phyloP scores from a whole-genome alignment of 805 yeast genomes.

The Ogataea ganodermae region DNA sequence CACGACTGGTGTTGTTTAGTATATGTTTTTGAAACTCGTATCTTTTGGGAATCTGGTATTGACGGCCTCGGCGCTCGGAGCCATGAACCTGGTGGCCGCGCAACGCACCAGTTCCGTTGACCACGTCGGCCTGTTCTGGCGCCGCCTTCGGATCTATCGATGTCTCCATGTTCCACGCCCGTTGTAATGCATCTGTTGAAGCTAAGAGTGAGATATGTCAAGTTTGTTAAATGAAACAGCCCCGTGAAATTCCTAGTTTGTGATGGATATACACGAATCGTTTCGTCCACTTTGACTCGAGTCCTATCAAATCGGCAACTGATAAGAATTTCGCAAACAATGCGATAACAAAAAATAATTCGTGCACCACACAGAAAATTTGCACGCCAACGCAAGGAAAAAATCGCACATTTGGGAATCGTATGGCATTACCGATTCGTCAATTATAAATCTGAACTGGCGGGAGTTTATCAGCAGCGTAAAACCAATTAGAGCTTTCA shows the following conservation, averaged over 20 bases:
- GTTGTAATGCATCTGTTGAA: not conserved
- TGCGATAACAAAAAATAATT: constrained; percentile 4
- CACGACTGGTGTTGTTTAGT: constrained; percentile 19
- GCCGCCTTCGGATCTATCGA: constrained; percentile 10
- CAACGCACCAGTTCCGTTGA: not conserved
- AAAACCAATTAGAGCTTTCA: constrained; percentile 93
- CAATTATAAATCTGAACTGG: constrained; percentile 92
- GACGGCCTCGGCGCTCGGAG: constrained; percentile 31
- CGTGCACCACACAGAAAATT: constrained; percentile 2
- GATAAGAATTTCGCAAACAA: constrained; percentile 8
- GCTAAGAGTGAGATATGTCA: no score
- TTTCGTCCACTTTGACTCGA: not conserved
- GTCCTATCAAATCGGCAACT: constrained; percentile 5
- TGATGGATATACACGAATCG: no score
- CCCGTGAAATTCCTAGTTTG: no score
- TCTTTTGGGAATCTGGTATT: constrained; percentile 31
- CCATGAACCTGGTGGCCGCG: not conserved
- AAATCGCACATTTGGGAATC: not conserved
- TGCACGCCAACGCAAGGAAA: not conserved
- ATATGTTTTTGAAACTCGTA: constrained; percentile 32
- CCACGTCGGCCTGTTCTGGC: not conserved
- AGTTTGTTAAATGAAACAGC: no score
- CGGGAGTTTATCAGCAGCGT: constrained; percentile 88
- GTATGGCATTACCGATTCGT: not conserved
- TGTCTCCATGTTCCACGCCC: constrained; percentile 5